Base-by-base conservation (phyloP, 2,329 filamentous ascomycete genomes). In the Whalleya microplaca region DNA sequence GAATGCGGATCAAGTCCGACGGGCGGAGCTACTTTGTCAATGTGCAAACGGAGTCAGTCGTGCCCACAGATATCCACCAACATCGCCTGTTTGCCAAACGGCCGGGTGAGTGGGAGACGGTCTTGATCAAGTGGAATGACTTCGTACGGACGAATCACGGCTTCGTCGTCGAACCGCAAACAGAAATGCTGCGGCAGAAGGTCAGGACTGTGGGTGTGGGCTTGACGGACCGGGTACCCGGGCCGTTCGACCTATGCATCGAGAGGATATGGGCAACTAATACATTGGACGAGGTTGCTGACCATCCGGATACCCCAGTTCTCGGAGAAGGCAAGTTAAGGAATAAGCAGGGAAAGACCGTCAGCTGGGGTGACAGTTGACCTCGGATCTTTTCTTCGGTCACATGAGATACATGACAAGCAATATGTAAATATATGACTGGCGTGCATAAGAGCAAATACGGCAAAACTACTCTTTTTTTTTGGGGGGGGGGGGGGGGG, bases 101-200 rank as follows among this genome's bases (percentile, higher is more conserved):
- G 8, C 87, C 90, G 0, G 92, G 92, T 0, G 83, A 93, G 67
- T 99, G 95, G 95, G 94, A 99, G 80, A 97, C 95, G 1, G 84
- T 97, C n/a, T 75, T 96, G 45, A 89, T 99, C 62, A 90, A 89
- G 60, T 95, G 93, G 83, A 89, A 88, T 66, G 92, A 96, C 63
- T 98, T 99, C 75, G 94, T 99, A 56, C 83, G 95, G 61, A 99
- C 95, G 14, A 98, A 97, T 71, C 86, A 96, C 69, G 95, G 95
- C 6, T 86, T 91, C 67, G 91, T 96, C 1, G 88, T 97, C 4
- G 93, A 98, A 77, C 95, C 95, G 29, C 94, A 98, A 79, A 88
- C 88, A 12, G 92, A 96, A 72, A 88, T 99, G 75, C 76, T 97
- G 71, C 85, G 89, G 60, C 90, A 96, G 68, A 93, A 92, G 73